Evolutionary conservation across 1,139 yeast genomes (phyloP), one percentile per base, ranked within the genome.

Genomic region (Kurtzmaniella quercitrusa): DNA sequence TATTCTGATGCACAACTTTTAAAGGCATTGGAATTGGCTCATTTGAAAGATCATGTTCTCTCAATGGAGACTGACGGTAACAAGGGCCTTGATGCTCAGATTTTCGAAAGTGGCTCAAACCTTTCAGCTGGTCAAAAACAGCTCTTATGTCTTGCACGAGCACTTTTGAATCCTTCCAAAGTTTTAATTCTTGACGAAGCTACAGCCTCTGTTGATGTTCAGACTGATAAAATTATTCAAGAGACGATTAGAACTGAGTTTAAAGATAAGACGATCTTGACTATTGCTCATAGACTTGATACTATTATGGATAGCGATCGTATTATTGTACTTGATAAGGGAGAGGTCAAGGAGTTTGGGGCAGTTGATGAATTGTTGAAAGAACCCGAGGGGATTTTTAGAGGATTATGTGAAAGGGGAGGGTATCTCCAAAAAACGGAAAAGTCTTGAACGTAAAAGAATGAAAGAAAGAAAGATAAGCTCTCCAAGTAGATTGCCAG

Each of bases 61-160:
- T 50, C 51, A 16, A 66, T 68, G 69, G 65, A 60, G 42, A 60
- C 69, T 1, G 67, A 64, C 16, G 50, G 48, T 10, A 60, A 44
- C 47, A 54, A 21, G 46, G 65, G 66, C 1, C 54, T 62, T 19
- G 50, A 50, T 17, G 65, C 66, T 2, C 48, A 42, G 33, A 51
- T 63, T 3, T 53, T 50, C 34, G 71, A 66, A 50, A 66, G 67
- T 34, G 73, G 73, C 3, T 51, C 65, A 2, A 68, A 68, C 47
- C 60, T 68, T 42, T 67, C 73, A 2, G 56, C 62, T 19, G 73
- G 73, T 2, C 73, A 68, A 47, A 58, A 59, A 44, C 73, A 68
- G 53, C 58, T 68, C 38, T 54, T 68, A 55, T 65, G 69, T 47
- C 58, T 68, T 37, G 71, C 71, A 1, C 55, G 73, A 49, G 68